Conservation (phyloP, 163 green algal species). For the Coccomyxa subellipsoidea region DNA sequence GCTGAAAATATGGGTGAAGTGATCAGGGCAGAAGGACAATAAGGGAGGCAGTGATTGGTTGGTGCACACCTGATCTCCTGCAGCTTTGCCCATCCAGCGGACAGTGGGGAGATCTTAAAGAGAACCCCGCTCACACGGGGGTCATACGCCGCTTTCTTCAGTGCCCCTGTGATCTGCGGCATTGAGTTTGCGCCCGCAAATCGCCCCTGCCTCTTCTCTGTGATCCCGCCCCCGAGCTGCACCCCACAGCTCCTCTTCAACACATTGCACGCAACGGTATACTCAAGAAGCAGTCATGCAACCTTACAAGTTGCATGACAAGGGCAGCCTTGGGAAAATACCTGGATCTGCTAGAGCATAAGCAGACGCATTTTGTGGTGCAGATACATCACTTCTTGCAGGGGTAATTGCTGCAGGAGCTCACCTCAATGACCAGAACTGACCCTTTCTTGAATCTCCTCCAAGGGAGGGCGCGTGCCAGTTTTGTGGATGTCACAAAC, state of each 20-base stretch:
- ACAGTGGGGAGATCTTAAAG: conserved; percentile 28
- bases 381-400: no score
- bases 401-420: not conserved
- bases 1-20: no score
- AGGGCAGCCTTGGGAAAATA: no score
- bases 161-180: conserved; percentile 20
- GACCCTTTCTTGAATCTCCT: conserved; percentile 78
- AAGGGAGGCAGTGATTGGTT: no score
- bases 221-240: conserved; percentile 56
- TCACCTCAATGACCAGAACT: conserved; percentile 74
- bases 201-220: conserved; percentile 42
- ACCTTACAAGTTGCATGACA: no score
- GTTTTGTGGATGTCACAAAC: conserved; percentile 55
- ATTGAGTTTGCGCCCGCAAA: conserved; percentile 34
- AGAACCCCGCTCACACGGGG: conserved; percentile 66
- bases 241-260: no score
- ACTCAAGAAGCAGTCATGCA: no score
- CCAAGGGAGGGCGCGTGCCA: conserved; percentile 84
- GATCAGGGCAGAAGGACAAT: no score
- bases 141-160: conserved; percentile 88
- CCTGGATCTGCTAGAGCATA: no score
- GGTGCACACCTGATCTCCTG: conserved; percentile 20
- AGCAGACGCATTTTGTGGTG: no score
- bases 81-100: conserved; percentile 78
- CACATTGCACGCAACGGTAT: no score